A percentile compares a stretch with the other conserved stretches of the same genome.
Evolutionary conservation across 257 asterid species (phyloP).

Genomic region (Parsonsia alboflavescens): DNA sequence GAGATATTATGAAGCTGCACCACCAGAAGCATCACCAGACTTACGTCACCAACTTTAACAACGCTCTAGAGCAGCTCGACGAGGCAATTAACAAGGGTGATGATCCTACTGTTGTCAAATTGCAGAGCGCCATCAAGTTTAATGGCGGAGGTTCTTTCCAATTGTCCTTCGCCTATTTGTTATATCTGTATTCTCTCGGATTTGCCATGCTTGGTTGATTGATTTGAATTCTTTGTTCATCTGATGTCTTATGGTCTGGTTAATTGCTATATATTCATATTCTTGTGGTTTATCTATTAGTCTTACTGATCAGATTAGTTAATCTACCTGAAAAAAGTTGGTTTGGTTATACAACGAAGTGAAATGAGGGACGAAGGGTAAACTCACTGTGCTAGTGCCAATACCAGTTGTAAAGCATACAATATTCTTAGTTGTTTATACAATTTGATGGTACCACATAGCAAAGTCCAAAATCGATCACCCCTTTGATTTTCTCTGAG

Average conservation of each 20-base stretch:
- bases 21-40: conserved; percentile 97
- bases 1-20: conserved; percentile 90
- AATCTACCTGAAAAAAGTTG: not conserved
- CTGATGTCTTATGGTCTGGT: not conserved
- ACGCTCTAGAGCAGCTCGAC: conserved; percentile 81
- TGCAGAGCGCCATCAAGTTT: conserved; percentile 88
- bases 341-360: not conserved
- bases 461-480: not conserved
- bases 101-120: conserved; percentile 56
- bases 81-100: conserved; percentile 67
- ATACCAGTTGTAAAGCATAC: not conserved
- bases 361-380: not conserved
- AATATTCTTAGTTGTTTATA: not conserved
- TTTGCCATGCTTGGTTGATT: not conserved
- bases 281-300: not conserved
- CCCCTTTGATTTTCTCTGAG: not conserved
- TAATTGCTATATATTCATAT: not conserved
- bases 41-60: conserved; percentile 82
- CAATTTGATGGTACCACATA: not conserved
- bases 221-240: not conserved
- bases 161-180: not conserved
- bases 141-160: conserved; percentile 82
- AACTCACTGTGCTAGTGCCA: not conserved
- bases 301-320: not conserved
- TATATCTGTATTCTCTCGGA: not conserved